Conservation (phyloP, 164 flowering plant genomes). For the Vitis riparia region DNA sequence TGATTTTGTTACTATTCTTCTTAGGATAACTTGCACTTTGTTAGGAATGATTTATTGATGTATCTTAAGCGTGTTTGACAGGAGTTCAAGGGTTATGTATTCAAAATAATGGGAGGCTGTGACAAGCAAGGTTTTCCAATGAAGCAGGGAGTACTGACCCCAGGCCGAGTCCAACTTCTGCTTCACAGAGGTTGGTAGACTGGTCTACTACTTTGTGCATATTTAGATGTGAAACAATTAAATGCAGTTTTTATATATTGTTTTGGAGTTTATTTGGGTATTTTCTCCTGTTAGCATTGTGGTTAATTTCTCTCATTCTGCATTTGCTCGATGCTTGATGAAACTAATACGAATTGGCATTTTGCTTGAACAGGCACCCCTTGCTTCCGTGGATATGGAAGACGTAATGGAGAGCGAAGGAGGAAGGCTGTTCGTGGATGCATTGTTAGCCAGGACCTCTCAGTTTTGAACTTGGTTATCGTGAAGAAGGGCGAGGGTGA, state of each 20-base stretch:
- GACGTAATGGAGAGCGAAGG: conserved; percentile 67
- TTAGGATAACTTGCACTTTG: background rate
- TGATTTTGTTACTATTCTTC: background rate
- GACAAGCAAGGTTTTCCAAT: conserved; percentile 72
- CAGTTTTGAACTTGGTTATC: conserved; percentile 66
- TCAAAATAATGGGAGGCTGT: conserved; percentile 71
- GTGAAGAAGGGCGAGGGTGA: conserved; percentile 74
- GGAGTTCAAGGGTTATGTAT: conserved; percentile 66
- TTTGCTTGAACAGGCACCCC: conserved; percentile 44
- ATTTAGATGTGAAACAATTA: background rate
- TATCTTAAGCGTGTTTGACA: conserved; percentile 10
- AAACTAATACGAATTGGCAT: background rate
- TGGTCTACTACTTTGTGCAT: background rate
- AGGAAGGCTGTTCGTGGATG: conserved; percentile 76
- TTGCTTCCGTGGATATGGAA: conserved; percentile 70
- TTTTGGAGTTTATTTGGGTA: background rate
- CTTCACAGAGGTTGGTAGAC: conserved; percentile 50
- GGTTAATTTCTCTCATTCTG: background rate
- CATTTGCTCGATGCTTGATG: background rate
- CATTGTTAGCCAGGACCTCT: conserved; percentile 66
- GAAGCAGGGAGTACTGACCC: conserved; percentile 71
- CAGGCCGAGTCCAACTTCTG: conserved; percentile 67
- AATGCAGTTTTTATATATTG: background rate
- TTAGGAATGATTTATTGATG: background rate
- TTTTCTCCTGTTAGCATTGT: background rate